Evolutionary conservation across 2,329 filamentous ascomycete genomes (phyloP).

Genomic region (Diaporthe capsici): DNA sequence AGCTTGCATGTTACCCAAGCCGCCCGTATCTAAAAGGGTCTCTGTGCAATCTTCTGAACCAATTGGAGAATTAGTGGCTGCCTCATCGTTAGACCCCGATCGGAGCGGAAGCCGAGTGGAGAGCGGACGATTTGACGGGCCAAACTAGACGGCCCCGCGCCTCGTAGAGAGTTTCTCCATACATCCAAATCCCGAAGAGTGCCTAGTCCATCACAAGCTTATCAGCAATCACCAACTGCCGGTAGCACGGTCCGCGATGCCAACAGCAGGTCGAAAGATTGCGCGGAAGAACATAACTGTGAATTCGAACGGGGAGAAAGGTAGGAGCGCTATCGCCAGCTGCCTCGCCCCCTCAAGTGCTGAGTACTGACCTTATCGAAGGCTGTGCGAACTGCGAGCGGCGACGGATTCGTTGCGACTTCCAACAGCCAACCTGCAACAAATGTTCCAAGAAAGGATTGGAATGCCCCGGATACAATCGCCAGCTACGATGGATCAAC

Average conservation of each 20-base stretch:
- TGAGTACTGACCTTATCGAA: not conserved
- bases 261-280: not conserved
- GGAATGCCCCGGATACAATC: constrained; percentile 2
- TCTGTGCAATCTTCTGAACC: too few species aligned
- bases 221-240: not conserved
- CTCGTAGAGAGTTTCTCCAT: not conserved
- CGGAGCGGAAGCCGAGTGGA: too few species aligned
- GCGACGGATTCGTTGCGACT: constrained; percentile 8
- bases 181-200: not conserved
- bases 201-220: not conserved
- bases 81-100: too few species aligned
- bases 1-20: too few species aligned
- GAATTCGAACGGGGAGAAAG: not conserved
- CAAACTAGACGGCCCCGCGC: not conserved
- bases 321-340: not conserved
- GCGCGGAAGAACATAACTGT: not conserved
- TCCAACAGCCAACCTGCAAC: not conserved
- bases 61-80: too few species aligned
- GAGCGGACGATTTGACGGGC: not conserved
- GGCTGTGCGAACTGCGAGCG: constrained; percentile 2
- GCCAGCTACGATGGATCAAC: constrained; percentile 12
- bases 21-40: too few species aligned
- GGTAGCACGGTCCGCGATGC: not conserved
- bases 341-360: not conserved
- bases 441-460: constrained; percentile 19